Conservation (phyloP, 345 rosid genomes). For the Laguncularia racemosa region DNA sequence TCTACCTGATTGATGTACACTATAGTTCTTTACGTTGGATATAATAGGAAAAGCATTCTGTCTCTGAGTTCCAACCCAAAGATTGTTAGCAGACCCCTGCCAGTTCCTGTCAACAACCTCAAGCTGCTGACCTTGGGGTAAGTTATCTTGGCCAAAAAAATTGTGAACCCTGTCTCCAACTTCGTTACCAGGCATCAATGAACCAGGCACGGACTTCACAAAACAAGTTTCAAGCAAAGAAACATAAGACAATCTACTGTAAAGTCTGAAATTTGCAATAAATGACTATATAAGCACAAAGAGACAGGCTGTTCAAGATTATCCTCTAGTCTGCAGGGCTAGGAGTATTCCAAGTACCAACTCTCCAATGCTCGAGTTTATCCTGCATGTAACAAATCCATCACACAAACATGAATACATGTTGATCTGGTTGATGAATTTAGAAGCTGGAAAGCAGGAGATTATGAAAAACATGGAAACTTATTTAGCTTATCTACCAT, state of each 20-base stretch:
- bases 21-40: slow-evolving; percentile 48
- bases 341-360: too few relatives aligned
- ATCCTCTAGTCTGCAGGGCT: too few relatives aligned
- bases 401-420: too few relatives aligned
- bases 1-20: slow-evolving; percentile 60
- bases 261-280: not conserved
- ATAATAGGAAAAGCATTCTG: slow-evolving; percentile 45
- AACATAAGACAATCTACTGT: not conserved
- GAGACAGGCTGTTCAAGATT: too few relatives aligned
- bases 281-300: too few relatives aligned
- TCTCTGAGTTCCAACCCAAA: slow-evolving; percentile 51
- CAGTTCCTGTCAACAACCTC: slow-evolving; percentile 58
- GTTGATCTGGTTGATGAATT: too few relatives aligned
- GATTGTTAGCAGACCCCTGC: slow-evolving; percentile 46
- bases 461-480: not conserved
- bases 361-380: too few relatives aligned
- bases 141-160: slow-evolving; percentile 68
- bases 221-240: not conserved
- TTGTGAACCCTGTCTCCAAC: slow-evolving; percentile 86
- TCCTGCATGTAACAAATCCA: too few relatives aligned
- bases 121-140: slow-evolving; percentile 62
- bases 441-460: too few relatives aligned
- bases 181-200: slow-evolving; percentile 98
- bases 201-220: slow-evolving; percentile 22
- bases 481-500: too few relatives aligned